Evolutionary conservation across 2,329 filamentous ascomycete species (phyloP).

Genomic region (Neobulgaria alba): DNA sequence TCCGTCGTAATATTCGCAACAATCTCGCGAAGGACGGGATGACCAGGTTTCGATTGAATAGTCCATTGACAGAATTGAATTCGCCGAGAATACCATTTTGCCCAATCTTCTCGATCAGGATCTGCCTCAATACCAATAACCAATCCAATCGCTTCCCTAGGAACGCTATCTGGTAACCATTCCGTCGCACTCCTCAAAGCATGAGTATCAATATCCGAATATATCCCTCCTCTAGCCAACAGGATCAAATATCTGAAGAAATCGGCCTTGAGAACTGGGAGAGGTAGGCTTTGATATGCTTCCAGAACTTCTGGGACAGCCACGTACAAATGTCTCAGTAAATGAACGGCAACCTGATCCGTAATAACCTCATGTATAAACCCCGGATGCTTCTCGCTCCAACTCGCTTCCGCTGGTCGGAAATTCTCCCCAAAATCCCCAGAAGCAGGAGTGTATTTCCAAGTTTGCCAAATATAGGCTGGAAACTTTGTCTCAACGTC

Average conservation of each 20-base stretch:
- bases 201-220: constrained; percentile 86
- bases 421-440: constrained; percentile 66
- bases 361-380: constrained; percentile 97
- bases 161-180: constrained; percentile 76
- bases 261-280: constrained; percentile 70
- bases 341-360: constrained; percentile 73
- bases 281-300: constrained; percentile 63
- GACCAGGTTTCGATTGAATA: constrained; percentile 89
- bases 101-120: constrained; percentile 86
- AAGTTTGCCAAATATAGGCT: constrained; percentile 98
- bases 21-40: constrained; percentile 82
- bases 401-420: constrained; percentile 77
- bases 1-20: constrained; percentile 79
- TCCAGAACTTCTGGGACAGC: constrained; percentile 71
- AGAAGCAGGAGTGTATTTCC: constrained; percentile 78
- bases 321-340: constrained; percentile 81
- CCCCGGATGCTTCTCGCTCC: constrained; percentile 77
- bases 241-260: constrained; percentile 63
- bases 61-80: constrained; percentile 99
- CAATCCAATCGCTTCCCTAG: constrained; percentile 70
- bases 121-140: constrained; percentile 95
- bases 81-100: constrained; percentile 87
- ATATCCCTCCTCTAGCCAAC: constrained; percentile 71
- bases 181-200: constrained; percentile 75
- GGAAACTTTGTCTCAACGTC: constrained; percentile 83